Conservation (phyloP, 1,284 basidiomycete genomes). For the Porogramme epimiltina region DNA sequence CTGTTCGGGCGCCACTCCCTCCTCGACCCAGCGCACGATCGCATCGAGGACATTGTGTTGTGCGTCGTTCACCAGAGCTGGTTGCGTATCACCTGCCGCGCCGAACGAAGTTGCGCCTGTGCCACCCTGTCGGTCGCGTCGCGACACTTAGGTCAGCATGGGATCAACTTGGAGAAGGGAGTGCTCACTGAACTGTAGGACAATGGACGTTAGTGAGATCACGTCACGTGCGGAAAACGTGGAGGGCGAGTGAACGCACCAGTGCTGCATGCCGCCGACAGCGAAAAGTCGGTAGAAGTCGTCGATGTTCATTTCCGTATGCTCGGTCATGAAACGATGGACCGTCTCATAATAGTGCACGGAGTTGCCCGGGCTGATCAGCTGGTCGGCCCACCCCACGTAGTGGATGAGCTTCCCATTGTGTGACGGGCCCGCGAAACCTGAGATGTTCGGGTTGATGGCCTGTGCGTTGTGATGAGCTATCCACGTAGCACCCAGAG, state of each 20-base stretch:
- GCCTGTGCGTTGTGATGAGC: slow-evolving; percentile 10
- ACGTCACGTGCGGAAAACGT: background rate
- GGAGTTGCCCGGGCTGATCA: slow-evolving; percentile 38
- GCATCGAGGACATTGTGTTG: slow-evolving; percentile 39
- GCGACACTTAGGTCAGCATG: too few relatives aligned
- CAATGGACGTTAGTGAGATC: too few relatives aligned
- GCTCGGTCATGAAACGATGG: slow-evolving; percentile 25
- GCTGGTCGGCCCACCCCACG: slow-evolving; percentile 33
- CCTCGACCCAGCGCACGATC: slow-evolving; percentile 44
- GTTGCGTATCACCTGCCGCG: slow-evolving; percentile 23
- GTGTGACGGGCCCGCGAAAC: slow-evolving; percentile 28
- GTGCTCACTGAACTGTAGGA: too few relatives aligned
- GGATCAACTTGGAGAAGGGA: background rate
- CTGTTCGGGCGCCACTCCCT: slow-evolving; percentile 34
- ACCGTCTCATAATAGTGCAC: slow-evolving; percentile 38
- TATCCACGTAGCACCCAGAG: too few relatives aligned
- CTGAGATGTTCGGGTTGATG: slow-evolving; percentile 29
- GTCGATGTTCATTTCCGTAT: slow-evolving; percentile 29
- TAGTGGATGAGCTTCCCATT: slow-evolving; percentile 36
- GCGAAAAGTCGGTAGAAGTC: slow-evolving; percentile 42
- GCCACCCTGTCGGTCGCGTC: slow-evolving; percentile 13
- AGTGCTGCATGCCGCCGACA: slow-evolving; percentile 44
- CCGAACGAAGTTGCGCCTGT: slow-evolving; percentile 30
- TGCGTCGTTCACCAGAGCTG: slow-evolving; percentile 26
- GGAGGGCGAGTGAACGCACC: slow-evolving; percentile 18